Evolutionary conservation across 148 eudicot species (phyloP), one percentile per base, ranked within the genome.

Genomic region (Oxyria digyna): DNA sequence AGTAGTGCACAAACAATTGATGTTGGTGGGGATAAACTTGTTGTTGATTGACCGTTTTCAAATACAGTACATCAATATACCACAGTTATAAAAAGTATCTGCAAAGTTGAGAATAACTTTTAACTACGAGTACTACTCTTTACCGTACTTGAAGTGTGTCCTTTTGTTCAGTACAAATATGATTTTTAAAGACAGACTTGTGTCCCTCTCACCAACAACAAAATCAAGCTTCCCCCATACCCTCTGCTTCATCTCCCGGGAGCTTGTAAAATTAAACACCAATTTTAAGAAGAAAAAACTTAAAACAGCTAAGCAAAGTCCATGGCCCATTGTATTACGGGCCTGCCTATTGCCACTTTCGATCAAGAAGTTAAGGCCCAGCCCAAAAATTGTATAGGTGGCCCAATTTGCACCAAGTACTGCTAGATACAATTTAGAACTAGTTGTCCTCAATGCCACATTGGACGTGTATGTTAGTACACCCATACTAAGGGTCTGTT

Each of bases 41-140:
- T n/a, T n/a, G n/a, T n/a, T n/a, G n/a, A n/a, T n/a, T n/a, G n/a
- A n/a, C n/a, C n/a, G n/a, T n/a, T n/a, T n/a, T n/a, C n/a, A n/a
- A n/a, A 24, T 17, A 55, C 33, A 27, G 65, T 59, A 29, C 65
- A 59, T 26, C 65, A 59, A 27, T 59, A 18, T 59, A 32, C 63
- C 63, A 55, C 63, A 27, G 63, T 55, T 55, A 55, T 24, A 55
- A 55, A 50, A 55, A 55, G 63, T 9, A 55, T 59, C 65, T 27
- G 65, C 38, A 27, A 31, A 31, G 20, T 17, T 17, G 37, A 29
- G 65, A 59, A 59, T 15, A 37, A 59, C 41, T 59, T 59, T 59
- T 59, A 59, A 59, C 65, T n/a, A n/a, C n/a, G n/a, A n/a, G n/a
- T n/a, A n/a, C n/a, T 59, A 26, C 62, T 59, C 38, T 59, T 59